Evolutionary conservation across 176 grass and related monocot species (phyloP).

Genomic region (Hordeum marinum): DNA sequence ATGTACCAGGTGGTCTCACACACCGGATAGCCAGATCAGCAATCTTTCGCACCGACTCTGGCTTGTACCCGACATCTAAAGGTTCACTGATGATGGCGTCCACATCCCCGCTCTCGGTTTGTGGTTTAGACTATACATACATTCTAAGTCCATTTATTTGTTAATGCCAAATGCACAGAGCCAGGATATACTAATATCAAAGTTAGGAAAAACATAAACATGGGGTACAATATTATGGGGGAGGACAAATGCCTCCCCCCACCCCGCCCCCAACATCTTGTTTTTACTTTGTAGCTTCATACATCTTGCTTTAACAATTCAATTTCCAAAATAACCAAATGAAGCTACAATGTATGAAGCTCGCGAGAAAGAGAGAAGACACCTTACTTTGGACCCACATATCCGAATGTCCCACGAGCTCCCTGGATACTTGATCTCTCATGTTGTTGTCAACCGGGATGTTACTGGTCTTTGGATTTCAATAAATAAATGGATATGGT

Average conservation of each 20-base stretch:
- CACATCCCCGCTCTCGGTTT: constrained; percentile 67
- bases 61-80: constrained; percentile 40
- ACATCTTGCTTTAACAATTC: not conserved
- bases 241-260: too few species aligned
- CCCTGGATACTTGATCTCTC: constrained; percentile 79
- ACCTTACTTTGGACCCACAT: constrained; percentile 80
- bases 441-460: constrained; percentile 59
- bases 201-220: not conserved
- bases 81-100: constrained; percentile 48
- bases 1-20: constrained; percentile 20
- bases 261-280: too few species aligned
- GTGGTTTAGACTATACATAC: constrained; percentile 31
- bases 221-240: too few species aligned
- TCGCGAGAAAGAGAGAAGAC: not conserved
- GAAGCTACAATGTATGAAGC: not conserved
- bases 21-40: constrained; percentile 56
- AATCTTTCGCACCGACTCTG: constrained; percentile 67
- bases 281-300: too few species aligned
- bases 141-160: not conserved
- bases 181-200: not conserved
- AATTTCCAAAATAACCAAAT: not conserved
- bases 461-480: constrained; percentile 80
- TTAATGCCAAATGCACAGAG: not conserved
- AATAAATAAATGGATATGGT: constrained; percentile 68
- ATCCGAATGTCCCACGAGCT: constrained; percentile 69